Evolutionary conservation across 176 grass and related monocot species (phyloP), one percentile per base, ranked within the genome.

Genomic region (Musa schizocarpa): DNA sequence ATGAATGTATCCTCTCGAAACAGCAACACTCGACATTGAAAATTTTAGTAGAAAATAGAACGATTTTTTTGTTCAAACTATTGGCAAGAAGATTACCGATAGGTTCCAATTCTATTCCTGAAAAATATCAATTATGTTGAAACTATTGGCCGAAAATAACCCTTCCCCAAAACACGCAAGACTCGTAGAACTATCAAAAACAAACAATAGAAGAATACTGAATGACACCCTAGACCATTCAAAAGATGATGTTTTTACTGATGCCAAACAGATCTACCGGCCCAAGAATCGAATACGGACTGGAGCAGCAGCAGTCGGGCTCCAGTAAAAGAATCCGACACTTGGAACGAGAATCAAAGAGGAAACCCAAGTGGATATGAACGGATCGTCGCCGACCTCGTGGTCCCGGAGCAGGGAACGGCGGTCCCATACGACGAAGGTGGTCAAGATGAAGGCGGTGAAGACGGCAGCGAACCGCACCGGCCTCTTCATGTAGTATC

Each of bases 341-440:
- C 7, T 20, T 11, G 2, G 68, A 51, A 20, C 3, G 49, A 50
- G 51, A 20, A 21, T 19, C 13, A 13, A 16, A 43, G 20, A 2
- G 17, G 14, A 71, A 71, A 51, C 11, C 57, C 16, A 50, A 52
- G 8, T 14, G 34, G 29, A 19, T n/a, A 54, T 11, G 69, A 72
- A 23, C 4, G 34, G 20, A 53, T 11, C 10, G 50, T n/a, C 11
- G 9, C 17, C 13, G 83, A 92, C 90, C 88, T 99, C 95, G 75
- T 99, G 79, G 69, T 99, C 95, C 54, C 84, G 61, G 58, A 94
- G 84, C 69, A 99, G 84, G 57, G 86, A 89, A 69, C 89, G 95
- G 26, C 95, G 90, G 56, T 99, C 95, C 88, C 95, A 99, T 75
- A 99, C 85, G 74, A 86, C 90, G 71, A 94, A 91, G 79, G 86